Conservation (phyloP, 768 basidiomycete genomes). For the Amylocystis lapponica region DNA sequence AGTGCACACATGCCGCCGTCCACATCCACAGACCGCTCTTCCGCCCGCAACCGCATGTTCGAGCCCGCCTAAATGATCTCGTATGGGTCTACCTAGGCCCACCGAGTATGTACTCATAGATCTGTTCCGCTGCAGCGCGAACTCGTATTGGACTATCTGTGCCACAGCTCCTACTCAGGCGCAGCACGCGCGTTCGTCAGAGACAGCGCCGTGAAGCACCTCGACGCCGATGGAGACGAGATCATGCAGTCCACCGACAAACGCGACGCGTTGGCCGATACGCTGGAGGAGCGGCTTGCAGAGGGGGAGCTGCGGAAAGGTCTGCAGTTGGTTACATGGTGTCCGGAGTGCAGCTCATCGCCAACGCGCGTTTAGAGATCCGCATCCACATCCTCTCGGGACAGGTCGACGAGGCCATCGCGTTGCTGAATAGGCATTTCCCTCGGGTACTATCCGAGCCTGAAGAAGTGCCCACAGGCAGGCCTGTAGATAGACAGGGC, state of each 20-base stretch:
- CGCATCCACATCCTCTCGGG: constrained; percentile 66
- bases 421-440: constrained; percentile 64
- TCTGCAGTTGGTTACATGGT: constrained; percentile 22
- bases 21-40: neutral
- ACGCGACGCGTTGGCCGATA: constrained; percentile 13
- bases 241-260: constrained; percentile 28
- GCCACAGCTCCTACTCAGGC: constrained; percentile 64
- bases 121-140: constrained; percentile 52
- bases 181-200: constrained; percentile 65
- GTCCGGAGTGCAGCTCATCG: neutral
- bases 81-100: too few species aligned
- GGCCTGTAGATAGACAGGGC: constrained; percentile 30
- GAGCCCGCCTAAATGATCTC: constrained; percentile 12
- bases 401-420: constrained; percentile 64
- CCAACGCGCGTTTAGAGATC: constrained; percentile 46
- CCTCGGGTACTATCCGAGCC: constrained; percentile 55
- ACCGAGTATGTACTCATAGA: too few species aligned
- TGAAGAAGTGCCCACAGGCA: constrained; percentile 13
- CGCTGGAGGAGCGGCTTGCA: constrained; percentile 30
- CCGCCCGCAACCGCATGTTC: neutral
- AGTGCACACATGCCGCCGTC: neutral
- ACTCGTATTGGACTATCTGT: constrained; percentile 73
- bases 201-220: constrained; percentile 55
- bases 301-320: constrained; percentile 47
- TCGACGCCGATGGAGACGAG: constrained; percentile 71